A percentile compares a stretch with the other conserved stretches of the same genome.
Conservation (phyloP, 192 early-diverging fungal genomes). For the Linnemannia hyalina region DNA sequence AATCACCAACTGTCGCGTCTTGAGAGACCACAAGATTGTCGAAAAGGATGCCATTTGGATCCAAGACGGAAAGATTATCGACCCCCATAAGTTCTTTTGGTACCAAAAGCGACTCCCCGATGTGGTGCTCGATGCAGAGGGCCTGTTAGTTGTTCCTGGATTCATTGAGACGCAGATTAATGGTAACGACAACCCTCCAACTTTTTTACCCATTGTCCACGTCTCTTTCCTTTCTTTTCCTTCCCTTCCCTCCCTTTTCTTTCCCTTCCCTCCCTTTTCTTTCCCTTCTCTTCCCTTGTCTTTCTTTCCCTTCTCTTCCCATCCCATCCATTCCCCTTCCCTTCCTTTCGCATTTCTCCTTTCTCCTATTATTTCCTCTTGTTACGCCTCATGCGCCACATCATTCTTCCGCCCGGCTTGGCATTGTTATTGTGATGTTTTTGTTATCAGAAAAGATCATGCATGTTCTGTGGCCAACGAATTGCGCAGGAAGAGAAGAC, state of each 20-base stretch:
- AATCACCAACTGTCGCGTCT: slow-evolving; percentile 81
- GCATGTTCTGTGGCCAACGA: neutral
- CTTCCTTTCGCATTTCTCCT: too few relatives aligned
- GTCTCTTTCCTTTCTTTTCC: neutral
- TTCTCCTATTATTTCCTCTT: neutral
- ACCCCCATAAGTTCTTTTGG: slow-evolving; percentile 80
- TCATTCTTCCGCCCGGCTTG: neutral
- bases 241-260: neutral
- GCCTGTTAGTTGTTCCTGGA: slow-evolving; percentile 79
- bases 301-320: neutral
- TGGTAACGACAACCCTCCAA: slow-evolving; percentile 31
- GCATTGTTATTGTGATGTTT: neutral
- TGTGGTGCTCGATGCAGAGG: slow-evolving; percentile 78
- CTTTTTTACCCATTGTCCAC: neutral
- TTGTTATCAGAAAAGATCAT: neutral
- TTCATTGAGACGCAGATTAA: slow-evolving; percentile 89
- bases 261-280: neutral
- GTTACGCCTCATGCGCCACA: neutral
- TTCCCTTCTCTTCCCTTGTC: neutral
- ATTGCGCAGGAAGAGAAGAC: neutral
- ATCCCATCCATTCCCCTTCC: neutral
- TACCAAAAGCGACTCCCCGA: slow-evolving; percentile 73
- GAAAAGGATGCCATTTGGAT: slow-evolving; percentile 78
- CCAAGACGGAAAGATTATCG: slow-evolving; percentile 82
- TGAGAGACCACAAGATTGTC: slow-evolving; percentile 77